Evolutionary conservation across 345 rosid genomes (phyloP).

Genomic region (Euphorbia peplus): DNA sequence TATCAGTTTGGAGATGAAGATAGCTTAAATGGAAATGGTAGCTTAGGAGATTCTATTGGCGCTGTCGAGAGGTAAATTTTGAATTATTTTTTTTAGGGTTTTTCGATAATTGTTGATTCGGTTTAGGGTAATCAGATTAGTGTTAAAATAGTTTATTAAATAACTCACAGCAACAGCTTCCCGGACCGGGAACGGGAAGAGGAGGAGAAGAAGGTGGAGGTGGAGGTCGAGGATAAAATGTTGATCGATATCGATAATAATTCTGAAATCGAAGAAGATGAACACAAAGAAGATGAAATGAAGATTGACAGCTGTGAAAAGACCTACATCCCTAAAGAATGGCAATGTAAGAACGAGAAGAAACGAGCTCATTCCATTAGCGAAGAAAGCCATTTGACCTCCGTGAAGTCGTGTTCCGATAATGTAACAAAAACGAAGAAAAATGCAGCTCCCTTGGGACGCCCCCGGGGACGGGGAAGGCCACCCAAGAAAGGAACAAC

Average conservation of each 20-base stretch:
- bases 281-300: slow-evolving; percentile 14
- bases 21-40: slow-evolving; percentile 54
- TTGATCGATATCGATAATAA: slow-evolving; percentile 35
- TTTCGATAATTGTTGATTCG: slow-evolving; percentile 34
- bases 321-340: no score
- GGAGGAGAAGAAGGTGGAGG: slow-evolving; percentile 28
- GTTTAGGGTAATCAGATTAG: no score
- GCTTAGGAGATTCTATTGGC: slow-evolving; percentile 62
- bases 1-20: slow-evolving; percentile 52
- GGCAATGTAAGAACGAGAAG: slow-evolving; percentile 28
- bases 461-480: slow-evolving; percentile 45
- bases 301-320: slow-evolving; percentile 19
- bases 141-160: slow-evolving; percentile 17
- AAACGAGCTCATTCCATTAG: slow-evolving; percentile 26
- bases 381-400: slow-evolving; percentile 23
- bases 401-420: slow-evolving; percentile 31
- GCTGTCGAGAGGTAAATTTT: slow-evolving; percentile 56
- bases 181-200: slow-evolving; percentile 34
- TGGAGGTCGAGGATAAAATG: no score
- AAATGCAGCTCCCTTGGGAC: slow-evolving; percentile 2
- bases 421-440: neutral
- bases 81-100: slow-evolving; percentile 46
- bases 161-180: slow-evolving; percentile 32
- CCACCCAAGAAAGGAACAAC: slow-evolving; percentile 32
- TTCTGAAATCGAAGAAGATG: slow-evolving; percentile 9